These are phyloP conservation scores for Herpetospermum pedunculosum DNA, from an alignment of 306 rosid genomes.

Conservation along the genomic window DNA sequence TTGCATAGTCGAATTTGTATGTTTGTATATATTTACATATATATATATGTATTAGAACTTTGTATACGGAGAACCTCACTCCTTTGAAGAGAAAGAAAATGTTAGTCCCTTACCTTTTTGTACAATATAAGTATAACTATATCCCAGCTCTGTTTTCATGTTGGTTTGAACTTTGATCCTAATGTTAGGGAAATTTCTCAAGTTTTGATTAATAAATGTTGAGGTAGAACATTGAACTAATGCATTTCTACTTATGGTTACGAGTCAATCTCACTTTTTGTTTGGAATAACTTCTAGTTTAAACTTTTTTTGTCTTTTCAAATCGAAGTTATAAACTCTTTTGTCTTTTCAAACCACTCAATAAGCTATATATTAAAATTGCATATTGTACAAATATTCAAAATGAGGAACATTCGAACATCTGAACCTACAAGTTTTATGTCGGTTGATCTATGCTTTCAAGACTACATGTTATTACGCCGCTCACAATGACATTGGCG, in stretches of 20 bases:
- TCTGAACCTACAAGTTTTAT: too few species aligned
- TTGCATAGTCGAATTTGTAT: neutral
- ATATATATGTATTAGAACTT: neutral
- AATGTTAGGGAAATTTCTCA: neutral
- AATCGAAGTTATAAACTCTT: too few species aligned
- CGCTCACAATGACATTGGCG: too few species aligned
- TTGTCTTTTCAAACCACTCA: too few species aligned
- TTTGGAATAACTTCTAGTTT: too few species aligned
- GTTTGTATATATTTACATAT: neutral
- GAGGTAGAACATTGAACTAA: neutral
- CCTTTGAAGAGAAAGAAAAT: neutral
- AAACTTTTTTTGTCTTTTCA: too few species aligned
- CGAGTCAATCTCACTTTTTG: too few species aligned
- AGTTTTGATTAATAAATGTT: neutral
- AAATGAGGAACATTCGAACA: too few species aligned
- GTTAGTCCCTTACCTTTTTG: neutral
- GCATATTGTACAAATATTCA: too few species aligned
- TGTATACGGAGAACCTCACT: neutral
- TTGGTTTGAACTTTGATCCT: neutral
- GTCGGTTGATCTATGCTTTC: too few species aligned
- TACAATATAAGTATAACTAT: neutral
- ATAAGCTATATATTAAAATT: too few species aligned
- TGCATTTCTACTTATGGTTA: neutral
- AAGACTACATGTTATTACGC: too few species aligned
- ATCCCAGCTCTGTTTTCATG: neutral